These are phyloP conservation scores for Trichomonas gallinae DNA, from an alignment of 208 protist species.

Conservation along the genomic window DNA sequence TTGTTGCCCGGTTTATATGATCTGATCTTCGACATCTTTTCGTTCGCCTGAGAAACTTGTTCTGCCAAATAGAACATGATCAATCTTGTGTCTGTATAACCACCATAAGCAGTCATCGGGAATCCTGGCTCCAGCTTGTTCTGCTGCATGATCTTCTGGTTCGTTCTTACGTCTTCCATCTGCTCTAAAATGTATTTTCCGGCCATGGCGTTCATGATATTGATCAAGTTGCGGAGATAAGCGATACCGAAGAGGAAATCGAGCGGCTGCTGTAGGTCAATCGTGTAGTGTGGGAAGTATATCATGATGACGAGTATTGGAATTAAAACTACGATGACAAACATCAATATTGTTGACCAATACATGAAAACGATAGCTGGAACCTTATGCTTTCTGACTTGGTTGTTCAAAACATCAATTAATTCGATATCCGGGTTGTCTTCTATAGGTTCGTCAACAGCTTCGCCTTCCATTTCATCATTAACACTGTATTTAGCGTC, in stretches of 20 bases:
- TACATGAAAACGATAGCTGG: not conserved
- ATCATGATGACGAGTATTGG: not conserved
- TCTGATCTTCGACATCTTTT: not conserved
- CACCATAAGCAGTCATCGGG: not conserved
- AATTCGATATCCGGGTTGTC: too few relatives aligned
- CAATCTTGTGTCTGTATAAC: not conserved
- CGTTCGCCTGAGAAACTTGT: not conserved
- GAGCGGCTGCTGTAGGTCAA: not conserved
- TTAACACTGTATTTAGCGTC: not conserved
- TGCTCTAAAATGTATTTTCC: not conserved
- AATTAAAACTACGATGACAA: not conserved
- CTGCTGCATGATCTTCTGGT: not conserved
- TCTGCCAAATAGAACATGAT: not conserved
- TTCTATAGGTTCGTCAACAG: too few relatives aligned
- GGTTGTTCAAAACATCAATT: not conserved
- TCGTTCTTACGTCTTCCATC: not conserved
- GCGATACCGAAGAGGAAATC: not conserved
- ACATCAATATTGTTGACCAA: not conserved
- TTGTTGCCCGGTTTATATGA: not conserved
- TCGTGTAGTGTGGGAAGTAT: not conserved
- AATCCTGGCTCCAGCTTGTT: not conserved
- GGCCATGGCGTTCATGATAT: not conserved
- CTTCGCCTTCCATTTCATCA: not conserved
- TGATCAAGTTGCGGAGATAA: not conserved
- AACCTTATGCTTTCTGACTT: not conserved